These are phyloP conservation scores for Ogataea sp. DNA, from an alignment of 805 yeast genomes.

Conservation along the genomic window DNA sequence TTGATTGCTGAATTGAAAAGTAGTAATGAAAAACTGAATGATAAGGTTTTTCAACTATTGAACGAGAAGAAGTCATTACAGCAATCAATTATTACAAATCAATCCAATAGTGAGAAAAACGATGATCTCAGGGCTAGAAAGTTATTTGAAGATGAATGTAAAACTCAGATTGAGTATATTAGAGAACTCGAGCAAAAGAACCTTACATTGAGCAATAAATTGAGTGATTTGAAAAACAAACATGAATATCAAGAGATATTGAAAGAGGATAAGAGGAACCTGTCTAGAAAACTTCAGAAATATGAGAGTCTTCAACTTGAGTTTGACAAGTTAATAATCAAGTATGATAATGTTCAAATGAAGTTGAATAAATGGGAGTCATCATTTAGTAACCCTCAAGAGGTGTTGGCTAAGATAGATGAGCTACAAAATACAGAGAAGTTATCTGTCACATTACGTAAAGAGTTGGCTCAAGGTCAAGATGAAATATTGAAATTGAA, in stretches of 20 bases:
- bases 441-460: slow-evolving; percentile 1
- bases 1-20: neutral
- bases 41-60: slow-evolving; percentile 16
- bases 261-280: slow-evolving; percentile 42
- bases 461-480: slow-evolving; percentile 5
- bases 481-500: slow-evolving; percentile 5
- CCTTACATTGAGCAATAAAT: slow-evolving; percentile 42
- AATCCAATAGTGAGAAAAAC: slow-evolving; percentile 1
- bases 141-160: slow-evolving; percentile 22
- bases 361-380: slow-evolving; percentile 41
- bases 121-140: slow-evolving; percentile 23
- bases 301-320: slow-evolving; percentile 36
- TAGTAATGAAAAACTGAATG: slow-evolving; percentile 1
- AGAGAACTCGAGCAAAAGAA: slow-evolving; percentile 44
- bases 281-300: slow-evolving; percentile 29
- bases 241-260: slow-evolving; percentile 41
- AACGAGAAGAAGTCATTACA: slow-evolving; percentile 8
- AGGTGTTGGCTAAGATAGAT: slow-evolving; percentile 3
- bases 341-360: slow-evolving; percentile 38
- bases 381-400: slow-evolving; percentile 22
- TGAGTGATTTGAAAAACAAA: slow-evolving; percentile 39
- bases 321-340: slow-evolving; percentile 40
- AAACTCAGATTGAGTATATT: slow-evolving; percentile 34
- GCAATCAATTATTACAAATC: slow-evolving; percentile 5
- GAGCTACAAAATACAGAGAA: slow-evolving; percentile 1